Base-by-base conservation (phyloP, 129 eudicot genomes). In the Heracleum sosnowskyi region DNA sequence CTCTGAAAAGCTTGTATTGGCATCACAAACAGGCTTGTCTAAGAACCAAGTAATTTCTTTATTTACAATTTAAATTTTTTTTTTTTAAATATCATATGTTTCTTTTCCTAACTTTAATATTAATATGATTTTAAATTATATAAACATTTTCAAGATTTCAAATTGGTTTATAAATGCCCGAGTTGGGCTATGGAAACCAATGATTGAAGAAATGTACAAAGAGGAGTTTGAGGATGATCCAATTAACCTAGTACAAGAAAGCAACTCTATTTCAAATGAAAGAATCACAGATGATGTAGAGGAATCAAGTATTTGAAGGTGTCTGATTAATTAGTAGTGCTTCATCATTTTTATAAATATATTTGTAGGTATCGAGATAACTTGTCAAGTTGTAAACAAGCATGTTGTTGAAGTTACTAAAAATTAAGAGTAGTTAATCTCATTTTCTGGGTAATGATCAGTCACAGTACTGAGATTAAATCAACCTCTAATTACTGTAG, bases 131-230 rank as follows among this genome's bases (percentile, higher is more conserved):
- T 12, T 78, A 47, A 35, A 73, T 57, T n/a, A n/a, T n/a, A 57
- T 2, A 8, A 57, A 22, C 26, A n/a, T n/a, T 60, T 60, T 60
- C 33, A 91, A 74, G 95, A 92, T 91, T 73, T 91, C 98, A 2
- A 93, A 93, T 71, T 93, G 98, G 98, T 93, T 93, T 81, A 93
- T 93, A 77, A 93, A 93, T 84, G 98, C 98, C 18, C 87, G 98
- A 55, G 98, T 90, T 17, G 85, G 96, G 66, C 89, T 93, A 63
- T 93, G 98, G 98, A 93, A 93, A 78, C 98, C 98, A 39, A 93
- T 93, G 97, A 93, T 93, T 41, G 98, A 93, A 79, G 96, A 93
- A 81, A 93, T 93, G 96, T 93, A 93, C 77, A 90, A 89, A 84
- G 98, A 93, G 77, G 98, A 93, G 80, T 91, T 91, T 86, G 92